Conservation (phyloP, 2,329 filamentous ascomycete genomes). For the Fusarium torreyae region DNA sequence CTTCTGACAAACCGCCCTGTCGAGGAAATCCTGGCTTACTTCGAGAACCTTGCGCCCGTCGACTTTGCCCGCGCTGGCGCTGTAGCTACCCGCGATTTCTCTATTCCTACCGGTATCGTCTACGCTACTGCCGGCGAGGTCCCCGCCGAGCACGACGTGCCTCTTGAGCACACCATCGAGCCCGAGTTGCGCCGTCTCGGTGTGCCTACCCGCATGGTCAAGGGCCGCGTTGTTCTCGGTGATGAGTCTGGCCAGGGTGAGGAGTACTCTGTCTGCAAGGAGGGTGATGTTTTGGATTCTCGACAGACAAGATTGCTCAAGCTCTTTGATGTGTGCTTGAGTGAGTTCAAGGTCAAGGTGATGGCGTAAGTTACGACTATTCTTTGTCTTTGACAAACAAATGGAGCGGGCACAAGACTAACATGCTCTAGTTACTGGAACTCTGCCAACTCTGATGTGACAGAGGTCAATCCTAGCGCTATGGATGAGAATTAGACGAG, state of each 20-base stretch:
- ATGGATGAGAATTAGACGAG: constrained; percentile 54
- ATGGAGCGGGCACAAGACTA: constrained; percentile 33
- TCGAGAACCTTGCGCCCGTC: constrained; percentile 78
- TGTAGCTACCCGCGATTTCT: constrained; percentile 80
- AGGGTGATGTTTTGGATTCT: constrained; percentile 88
- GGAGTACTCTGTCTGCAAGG: constrained; percentile 84
- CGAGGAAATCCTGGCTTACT: constrained; percentile 78
- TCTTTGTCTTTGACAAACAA: background rate
- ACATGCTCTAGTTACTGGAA: constrained; percentile 69
- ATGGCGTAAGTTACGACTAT: constrained; percentile 71
- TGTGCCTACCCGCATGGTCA: constrained; percentile 89
- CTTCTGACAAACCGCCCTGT: constrained; percentile 88
- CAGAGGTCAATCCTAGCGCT: constrained; percentile 62
- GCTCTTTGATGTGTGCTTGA: constrained; percentile 90
- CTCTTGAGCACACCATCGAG: constrained; percentile 89
- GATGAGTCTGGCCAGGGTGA: constrained; percentile 67
- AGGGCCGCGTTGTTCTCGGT: constrained; percentile 86
- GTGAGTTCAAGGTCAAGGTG: constrained; percentile 89
- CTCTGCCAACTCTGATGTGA: constrained; percentile 71
- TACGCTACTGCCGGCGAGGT: constrained; percentile 87
- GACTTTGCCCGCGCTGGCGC: constrained; percentile 95
- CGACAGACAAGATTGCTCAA: constrained; percentile 95
- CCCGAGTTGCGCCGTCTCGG: constrained; percentile 90
- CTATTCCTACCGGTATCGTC: constrained; percentile 86
- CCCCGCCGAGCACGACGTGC: constrained; percentile 84